Conservation (phyloP, 345 rosid species). For the Anastatica hierochuntica region DNA sequence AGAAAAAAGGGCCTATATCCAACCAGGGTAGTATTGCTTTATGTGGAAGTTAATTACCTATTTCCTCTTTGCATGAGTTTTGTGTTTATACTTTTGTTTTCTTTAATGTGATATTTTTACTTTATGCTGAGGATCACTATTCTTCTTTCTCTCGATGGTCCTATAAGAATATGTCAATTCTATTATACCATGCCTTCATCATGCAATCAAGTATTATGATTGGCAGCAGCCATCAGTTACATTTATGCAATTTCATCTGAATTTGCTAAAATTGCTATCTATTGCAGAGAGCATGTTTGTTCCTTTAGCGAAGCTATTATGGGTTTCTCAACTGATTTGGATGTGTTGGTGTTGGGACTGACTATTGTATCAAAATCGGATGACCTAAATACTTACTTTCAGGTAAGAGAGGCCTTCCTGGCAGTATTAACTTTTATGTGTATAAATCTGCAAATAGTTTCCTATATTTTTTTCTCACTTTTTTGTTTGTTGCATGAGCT, state of each 20-base stretch:
- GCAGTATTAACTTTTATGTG: constrained; percentile 4
- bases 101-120: not conserved
- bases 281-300: constrained; percentile 63
- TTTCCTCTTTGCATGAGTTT: not conserved
- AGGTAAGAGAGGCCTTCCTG: constrained; percentile 42
- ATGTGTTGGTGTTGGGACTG: constrained; percentile 50
- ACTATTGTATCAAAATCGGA: constrained; percentile 40
- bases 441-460: constrained; percentile 4
- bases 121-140: not conserved
- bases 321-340: constrained; percentile 44
- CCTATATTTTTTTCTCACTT: not conserved
- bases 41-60: not conserved
- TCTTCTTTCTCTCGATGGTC: not conserved
- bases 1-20: not conserved
- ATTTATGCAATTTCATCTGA: constrained; percentile 12
- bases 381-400: constrained; percentile 44
- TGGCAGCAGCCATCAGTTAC: constrained; percentile 10
- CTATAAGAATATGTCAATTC: not conserved
- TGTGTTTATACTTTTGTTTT: not conserved
- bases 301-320: constrained; percentile 36
- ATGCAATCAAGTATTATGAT: constrained; percentile 4
- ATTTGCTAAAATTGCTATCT: constrained; percentile 15
- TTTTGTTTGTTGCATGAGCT: not conserved
- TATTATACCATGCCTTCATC: constrained; percentile 1
- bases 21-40: not conserved